phyloP scores from a whole-genome alignment of 169 alveolate genomes.

The Eimeria acervulina region DNA sequence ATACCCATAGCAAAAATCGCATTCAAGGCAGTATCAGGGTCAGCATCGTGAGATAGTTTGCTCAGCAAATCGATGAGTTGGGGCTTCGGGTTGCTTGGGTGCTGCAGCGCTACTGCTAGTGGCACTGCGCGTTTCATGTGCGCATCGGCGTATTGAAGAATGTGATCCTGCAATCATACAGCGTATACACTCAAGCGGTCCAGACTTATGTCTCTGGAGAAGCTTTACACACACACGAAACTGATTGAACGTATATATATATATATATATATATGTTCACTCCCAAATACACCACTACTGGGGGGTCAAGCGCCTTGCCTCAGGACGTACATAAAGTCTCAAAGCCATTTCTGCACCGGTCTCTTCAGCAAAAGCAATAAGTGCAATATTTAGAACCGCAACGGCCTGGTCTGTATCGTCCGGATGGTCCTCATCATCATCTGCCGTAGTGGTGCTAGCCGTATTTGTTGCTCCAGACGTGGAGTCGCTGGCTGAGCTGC shows the following conservation, averaged over 20 bases:
- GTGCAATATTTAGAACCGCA: slow-evolving; percentile 81
- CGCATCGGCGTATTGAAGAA: slow-evolving; percentile 95
- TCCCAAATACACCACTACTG: background rate
- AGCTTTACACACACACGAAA: background rate
- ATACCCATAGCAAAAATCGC: slow-evolving; percentile 98
- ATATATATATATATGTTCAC: no score
- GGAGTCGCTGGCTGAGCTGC: slow-evolving; percentile 37
- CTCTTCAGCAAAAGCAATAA: slow-evolving; percentile 84
- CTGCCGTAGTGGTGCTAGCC: slow-evolving; percentile 75
- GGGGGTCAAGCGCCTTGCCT: background rate
- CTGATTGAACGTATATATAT: background rate
- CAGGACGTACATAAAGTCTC: slow-evolving; percentile 59
- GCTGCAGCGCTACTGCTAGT: slow-evolving; percentile 97
- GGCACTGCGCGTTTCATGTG: slow-evolving; percentile 98
- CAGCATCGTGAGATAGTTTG: slow-evolving; percentile 98
- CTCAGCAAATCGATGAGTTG: slow-evolving; percentile 93
- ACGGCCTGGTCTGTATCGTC: slow-evolving; percentile 73
- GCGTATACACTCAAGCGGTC: background rate
- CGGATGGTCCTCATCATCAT: slow-evolving; percentile 70
- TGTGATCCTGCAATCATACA: slow-evolving; percentile 89
- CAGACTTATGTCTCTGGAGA: background rate
- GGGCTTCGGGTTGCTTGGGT: slow-evolving; percentile 97
- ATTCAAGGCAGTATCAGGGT: slow-evolving; percentile 96
- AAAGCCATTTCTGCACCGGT: slow-evolving; percentile 82
- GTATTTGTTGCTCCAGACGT: slow-evolving; percentile 68